A percentile compares a stretch with the other conserved stretches of the same genome.
phyloP scores from a whole-genome alignment of 441 rosid species.

The California macrophylla region DNA sequence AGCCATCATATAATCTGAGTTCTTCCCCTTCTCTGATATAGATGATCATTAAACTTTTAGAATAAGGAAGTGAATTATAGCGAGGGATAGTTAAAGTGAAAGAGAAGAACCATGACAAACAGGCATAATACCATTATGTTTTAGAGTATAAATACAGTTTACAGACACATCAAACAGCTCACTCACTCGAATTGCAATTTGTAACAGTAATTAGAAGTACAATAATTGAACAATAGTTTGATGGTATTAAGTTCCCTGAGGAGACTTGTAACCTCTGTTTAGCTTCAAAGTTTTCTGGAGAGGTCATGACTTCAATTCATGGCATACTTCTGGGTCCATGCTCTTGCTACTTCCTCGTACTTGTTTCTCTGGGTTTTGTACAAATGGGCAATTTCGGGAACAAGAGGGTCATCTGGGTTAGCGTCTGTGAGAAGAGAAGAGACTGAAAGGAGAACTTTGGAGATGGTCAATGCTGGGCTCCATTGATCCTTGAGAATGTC shows the following conservation, averaged over 20 bases:
- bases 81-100: not conserved
- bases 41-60: not conserved
- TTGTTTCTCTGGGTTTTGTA: not conserved
- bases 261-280: not conserved
- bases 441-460: constrained; percentile 3
- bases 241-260: not conserved
- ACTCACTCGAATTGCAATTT: not conserved
- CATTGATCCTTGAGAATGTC: constrained; percentile 7
- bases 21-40: too few relatives aligned
- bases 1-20: too few relatives aligned
- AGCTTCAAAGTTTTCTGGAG: not conserved
- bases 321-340: constrained; percentile 6
- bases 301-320: not conserved
- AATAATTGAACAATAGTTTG: not conserved
- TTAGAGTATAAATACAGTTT: not conserved
- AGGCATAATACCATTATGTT: not conserved
- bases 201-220: not conserved
- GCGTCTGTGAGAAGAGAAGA: constrained; percentile 1
- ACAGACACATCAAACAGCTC: not conserved
- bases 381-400: not conserved
- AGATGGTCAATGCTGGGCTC: constrained; percentile 8
- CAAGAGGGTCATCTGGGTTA: constrained; percentile 2
- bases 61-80: not conserved
- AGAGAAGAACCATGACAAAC: not conserved
- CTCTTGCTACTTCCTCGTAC: constrained; percentile 5